Evolutionary conservation across 768 basidiomycete genomes (phyloP).

Genomic region (Mycena alexandri): DNA sequence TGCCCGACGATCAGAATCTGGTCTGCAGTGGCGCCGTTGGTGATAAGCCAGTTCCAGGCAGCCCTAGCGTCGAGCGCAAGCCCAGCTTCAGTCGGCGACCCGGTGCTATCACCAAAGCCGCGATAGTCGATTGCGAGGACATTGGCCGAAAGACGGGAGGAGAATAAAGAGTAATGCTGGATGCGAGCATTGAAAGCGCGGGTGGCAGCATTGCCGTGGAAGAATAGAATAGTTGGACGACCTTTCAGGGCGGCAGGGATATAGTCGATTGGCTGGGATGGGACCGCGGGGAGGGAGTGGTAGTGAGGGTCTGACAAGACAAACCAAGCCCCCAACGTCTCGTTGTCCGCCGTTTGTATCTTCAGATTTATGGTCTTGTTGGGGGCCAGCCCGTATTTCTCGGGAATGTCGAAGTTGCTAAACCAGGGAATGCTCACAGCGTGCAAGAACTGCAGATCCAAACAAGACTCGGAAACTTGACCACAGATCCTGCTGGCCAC

Average conservation of each 20-base stretch:
- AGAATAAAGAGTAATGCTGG: slow-evolving; percentile 74
- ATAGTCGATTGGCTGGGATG: slow-evolving; percentile 53
- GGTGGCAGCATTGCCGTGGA: slow-evolving; percentile 92
- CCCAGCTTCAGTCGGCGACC: slow-evolving; percentile 81
- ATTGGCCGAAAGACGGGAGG: slow-evolving; percentile 76
- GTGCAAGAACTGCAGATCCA: slow-evolving; percentile 58
- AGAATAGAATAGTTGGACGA: slow-evolving; percentile 86
- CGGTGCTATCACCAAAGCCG: slow-evolving; percentile 90
- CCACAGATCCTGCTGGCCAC: background rate
- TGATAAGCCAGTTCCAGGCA: slow-evolving; percentile 76
- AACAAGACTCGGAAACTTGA: background rate
- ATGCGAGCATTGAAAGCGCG: slow-evolving; percentile 78
- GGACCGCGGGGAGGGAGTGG: slow-evolving; percentile 58
- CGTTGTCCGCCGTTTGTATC: slow-evolving; percentile 81
- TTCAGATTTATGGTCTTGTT: slow-evolving; percentile 82
- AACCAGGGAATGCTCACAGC: slow-evolving; percentile 71
- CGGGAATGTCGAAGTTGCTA: slow-evolving; percentile 76
- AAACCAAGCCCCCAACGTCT: slow-evolving; percentile 89
- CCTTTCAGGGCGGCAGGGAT: slow-evolving; percentile 67
- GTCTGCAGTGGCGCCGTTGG: slow-evolving; percentile 59
- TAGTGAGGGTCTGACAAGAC: slow-evolving; percentile 77
- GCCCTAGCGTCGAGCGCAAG: slow-evolving; percentile 79
- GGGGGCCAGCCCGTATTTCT: slow-evolving; percentile 85
- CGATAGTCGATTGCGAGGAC: slow-evolving; percentile 92
- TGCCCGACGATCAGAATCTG: slow-evolving; percentile 78